Conservation (phyloP, 2,329 filamentous ascomycete species). For the Alternaria dauci region DNA sequence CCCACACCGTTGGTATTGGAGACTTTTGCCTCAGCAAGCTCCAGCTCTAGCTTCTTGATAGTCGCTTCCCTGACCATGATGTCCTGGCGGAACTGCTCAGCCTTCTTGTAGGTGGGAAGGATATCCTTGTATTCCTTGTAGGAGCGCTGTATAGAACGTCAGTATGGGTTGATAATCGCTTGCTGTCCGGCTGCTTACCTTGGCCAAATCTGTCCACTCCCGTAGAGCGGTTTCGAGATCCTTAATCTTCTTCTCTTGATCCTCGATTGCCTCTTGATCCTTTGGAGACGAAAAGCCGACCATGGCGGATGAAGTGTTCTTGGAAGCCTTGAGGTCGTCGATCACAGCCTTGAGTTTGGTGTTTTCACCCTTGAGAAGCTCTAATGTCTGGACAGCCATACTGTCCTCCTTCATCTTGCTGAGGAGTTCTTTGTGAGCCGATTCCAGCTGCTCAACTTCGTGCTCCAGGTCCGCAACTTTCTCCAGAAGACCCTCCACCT, state of each 20-base stretch:
- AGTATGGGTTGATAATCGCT: neutral
- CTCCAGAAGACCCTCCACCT: slow-evolving; percentile 9
- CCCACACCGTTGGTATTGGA: slow-evolving; percentile 22
- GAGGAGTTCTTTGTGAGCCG: slow-evolving; percentile 18
- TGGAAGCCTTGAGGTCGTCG: slow-evolving; percentile 8
- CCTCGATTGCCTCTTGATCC: slow-evolving; percentile 3
- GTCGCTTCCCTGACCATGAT: slow-evolving; percentile 22
- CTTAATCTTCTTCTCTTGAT: slow-evolving; percentile 21
- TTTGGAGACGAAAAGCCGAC: neutral
- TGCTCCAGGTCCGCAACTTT: slow-evolving; percentile 22
- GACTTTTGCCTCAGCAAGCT: slow-evolving; percentile 26
- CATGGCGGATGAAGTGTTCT: neutral
- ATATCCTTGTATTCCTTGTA: slow-evolving; percentile 40
- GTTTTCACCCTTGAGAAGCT: slow-evolving; percentile 11
- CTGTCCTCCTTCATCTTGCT: slow-evolving; percentile 17
- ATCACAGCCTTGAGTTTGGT: slow-evolving; percentile 12
- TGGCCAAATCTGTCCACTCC: slow-evolving; percentile 36
- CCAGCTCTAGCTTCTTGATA: slow-evolving; percentile 27
- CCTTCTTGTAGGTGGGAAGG: slow-evolving; percentile 30
- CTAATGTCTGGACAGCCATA: neutral
- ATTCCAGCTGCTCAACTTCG: slow-evolving; percentile 23
- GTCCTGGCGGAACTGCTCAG: slow-evolving; percentile 27
- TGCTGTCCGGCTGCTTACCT: neutral
- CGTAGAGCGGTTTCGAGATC: slow-evolving; percentile 17
- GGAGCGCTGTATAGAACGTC: slow-evolving; percentile 18